Conservation (phyloP, 352 stramenopile species). For the Globisporangium nodosum region DNA sequence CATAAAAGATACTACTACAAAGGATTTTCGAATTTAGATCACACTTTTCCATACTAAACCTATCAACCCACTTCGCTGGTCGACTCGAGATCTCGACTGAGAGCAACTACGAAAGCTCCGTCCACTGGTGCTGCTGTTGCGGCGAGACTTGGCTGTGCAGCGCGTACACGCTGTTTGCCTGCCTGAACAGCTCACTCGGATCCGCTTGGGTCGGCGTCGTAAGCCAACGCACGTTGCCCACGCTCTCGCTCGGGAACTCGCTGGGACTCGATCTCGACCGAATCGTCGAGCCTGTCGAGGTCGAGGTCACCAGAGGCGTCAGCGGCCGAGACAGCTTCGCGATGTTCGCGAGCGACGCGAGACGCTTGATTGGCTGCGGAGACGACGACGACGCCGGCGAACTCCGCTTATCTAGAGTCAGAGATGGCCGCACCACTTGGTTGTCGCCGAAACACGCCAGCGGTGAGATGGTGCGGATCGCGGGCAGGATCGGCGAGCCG, state of each 20-base stretch:
- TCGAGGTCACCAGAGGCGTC: conserved; percentile 1
- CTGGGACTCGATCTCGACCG: background rate
- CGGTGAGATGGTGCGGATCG: conserved; percentile 9
- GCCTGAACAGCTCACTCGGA: background rate
- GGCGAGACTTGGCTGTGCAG: background rate
- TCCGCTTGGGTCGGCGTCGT: background rate
- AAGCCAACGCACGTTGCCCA: background rate
- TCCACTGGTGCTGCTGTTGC: too few species aligned
- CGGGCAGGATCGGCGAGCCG: conserved; percentile 5
- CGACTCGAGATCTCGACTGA: too few species aligned
- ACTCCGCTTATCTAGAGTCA: conserved; percentile 6
- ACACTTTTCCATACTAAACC: too few species aligned
- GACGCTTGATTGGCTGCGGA: conserved; percentile 14
- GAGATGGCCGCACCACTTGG: conserved; percentile 1
- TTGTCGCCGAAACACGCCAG: conserved; percentile 5
- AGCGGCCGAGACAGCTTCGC: conserved; percentile 9
- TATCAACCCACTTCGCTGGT: too few species aligned
- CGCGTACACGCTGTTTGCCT: background rate
- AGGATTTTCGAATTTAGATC: too few species aligned
- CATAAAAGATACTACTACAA: too few species aligned
- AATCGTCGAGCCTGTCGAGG: background rate
- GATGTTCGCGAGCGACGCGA: conserved; percentile 14
- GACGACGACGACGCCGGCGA: conserved; percentile 2
- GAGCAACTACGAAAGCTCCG: too few species aligned
- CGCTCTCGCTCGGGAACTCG: background rate